These are phyloP conservation scores for Suhomyces atakaporum DNA, from an alignment of 1,139 yeast species.

Conservation along the genomic window DNA sequence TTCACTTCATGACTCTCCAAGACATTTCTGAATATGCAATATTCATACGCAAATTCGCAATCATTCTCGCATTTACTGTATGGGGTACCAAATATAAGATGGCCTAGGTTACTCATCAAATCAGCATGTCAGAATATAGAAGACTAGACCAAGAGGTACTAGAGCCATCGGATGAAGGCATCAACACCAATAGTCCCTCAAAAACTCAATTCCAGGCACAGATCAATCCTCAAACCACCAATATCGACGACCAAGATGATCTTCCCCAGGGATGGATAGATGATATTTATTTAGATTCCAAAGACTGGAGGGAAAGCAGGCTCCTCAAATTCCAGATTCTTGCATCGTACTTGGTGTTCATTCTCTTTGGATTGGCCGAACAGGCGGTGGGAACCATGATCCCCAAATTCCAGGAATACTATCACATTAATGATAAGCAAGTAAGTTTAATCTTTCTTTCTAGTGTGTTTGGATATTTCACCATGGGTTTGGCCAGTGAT, in stretches of 20 bases:
- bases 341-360: slow-evolving; percentile 39
- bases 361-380: slow-evolving; percentile 55
- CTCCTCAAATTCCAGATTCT: slow-evolving; percentile 43
- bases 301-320: slow-evolving; percentile 42
- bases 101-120: too few species aligned
- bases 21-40: too few species aligned
- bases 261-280: slow-evolving; percentile 5
- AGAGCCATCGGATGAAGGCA: too few species aligned
- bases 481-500: slow-evolving; percentile 41
- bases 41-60: too few species aligned
- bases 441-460: slow-evolving; percentile 39
- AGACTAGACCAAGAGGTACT: too few species aligned
- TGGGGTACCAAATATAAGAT: too few species aligned
- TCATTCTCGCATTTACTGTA: too few species aligned
- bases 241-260: background rate
- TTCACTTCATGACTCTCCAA: too few species aligned
- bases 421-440: slow-evolving; percentile 44
- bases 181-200: background rate
- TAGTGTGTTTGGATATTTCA: slow-evolving; percentile 40
- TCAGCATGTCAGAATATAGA: too few species aligned
- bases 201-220: background rate
- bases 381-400: slow-evolving; percentile 59
- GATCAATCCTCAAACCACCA: background rate
- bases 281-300: slow-evolving; percentile 33
- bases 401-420: slow-evolving; percentile 49